Conservation (phyloP, 148 eudicot species). For the Simmondsia chinensis region DNA sequence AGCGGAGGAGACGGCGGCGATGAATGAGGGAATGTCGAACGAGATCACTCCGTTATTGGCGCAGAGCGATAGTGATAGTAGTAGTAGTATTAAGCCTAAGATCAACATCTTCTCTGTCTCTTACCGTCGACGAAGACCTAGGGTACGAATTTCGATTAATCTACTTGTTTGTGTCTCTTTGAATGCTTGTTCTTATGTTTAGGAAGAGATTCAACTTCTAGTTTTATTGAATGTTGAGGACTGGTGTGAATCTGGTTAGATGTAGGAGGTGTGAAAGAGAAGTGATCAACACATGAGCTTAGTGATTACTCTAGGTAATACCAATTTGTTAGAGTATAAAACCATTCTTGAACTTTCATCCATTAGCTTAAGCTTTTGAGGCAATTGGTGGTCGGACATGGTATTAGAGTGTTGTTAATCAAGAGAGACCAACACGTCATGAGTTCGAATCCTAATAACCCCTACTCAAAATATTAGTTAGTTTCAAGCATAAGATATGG, state of each 20-base stretch:
- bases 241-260: not conserved
- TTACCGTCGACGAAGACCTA: constrained; percentile 29
- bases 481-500: no score
- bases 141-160: no score
- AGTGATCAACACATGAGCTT: no score
- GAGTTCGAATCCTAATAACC: no score
- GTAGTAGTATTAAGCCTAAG: no score
- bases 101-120: constrained; percentile 46
- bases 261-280: not conserved
- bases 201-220: no score
- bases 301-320: no score
- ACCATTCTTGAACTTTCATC: no score
- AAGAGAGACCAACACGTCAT: no score
- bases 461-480: no score
- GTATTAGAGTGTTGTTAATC: not conserved
- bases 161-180: not conserved
- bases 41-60: constrained; percentile 33
- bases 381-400: not conserved
- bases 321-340: no score
- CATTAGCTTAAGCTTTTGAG: not conserved
- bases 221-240: no score
- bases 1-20: not conserved
- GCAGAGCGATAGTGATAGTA: constrained; percentile 21
- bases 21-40: constrained; percentile 13
- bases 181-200: not conserved